Evolutionary conservation across 1,284 basidiomycete genomes (phyloP).

Genomic region (Rhizoctonia solani): DNA sequence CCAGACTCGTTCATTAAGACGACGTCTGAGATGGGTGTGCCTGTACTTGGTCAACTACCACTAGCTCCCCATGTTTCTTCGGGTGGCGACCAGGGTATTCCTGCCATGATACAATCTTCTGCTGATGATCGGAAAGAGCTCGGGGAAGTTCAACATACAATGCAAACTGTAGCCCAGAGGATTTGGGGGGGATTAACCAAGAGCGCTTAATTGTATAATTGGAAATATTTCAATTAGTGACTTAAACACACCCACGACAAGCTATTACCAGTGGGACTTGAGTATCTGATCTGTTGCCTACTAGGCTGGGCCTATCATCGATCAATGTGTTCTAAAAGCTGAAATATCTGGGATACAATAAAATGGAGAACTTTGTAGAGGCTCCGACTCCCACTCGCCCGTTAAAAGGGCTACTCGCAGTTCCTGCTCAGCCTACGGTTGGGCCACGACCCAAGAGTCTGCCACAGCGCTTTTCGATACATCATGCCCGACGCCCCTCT

Average conservation of each 20-base stretch:
- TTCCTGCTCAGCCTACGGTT: constrained; percentile 6
- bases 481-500: constrained; percentile 26
- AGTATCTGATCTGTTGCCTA: neutral
- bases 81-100: constrained; percentile 75
- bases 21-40: constrained; percentile 63
- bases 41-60: constrained; percentile 84
- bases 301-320: neutral
- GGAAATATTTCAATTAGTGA: constrained; percentile 2
- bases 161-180: constrained; percentile 51
- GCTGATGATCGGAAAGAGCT: neutral
- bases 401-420: constrained; percentile 17
- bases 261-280: neutral
- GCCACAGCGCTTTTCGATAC: constrained; percentile 4
- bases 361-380: constrained; percentile 26
- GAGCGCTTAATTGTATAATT: neutral
- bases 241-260: neutral
- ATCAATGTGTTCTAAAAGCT: neutral
- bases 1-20: constrained; percentile 67
- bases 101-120: constrained; percentile 52
- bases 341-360: neutral
- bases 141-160: constrained; percentile 45
- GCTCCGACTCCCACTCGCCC: neutral
- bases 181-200: constrained; percentile 47
- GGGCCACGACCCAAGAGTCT: constrained; percentile 26
- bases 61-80: constrained; percentile 77